Conservation (phyloP, 2,329 filamentous ascomycete genomes). For the Oidium heveae region DNA sequence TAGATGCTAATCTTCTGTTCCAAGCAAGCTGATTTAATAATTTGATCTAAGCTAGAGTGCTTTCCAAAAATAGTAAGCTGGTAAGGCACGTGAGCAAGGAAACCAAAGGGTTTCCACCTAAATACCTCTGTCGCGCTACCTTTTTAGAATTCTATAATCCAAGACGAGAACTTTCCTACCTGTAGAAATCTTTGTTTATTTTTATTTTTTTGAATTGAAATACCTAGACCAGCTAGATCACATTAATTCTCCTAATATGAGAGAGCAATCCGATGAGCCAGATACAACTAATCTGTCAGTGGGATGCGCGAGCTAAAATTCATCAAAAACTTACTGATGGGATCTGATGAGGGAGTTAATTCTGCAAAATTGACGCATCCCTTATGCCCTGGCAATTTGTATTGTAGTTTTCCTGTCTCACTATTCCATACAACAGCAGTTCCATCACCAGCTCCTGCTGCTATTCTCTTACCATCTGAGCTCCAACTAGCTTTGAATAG, state of each 20-base stretch:
- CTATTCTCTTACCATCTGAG: slow-evolving; percentile 59
- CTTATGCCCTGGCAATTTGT: slow-evolving; percentile 88
- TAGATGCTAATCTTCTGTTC: too few species aligned
- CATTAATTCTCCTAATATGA: slow-evolving; percentile 63
- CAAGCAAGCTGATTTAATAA: too few species aligned
- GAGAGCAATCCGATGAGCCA: slow-evolving; percentile 65
- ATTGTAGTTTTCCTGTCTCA: slow-evolving; percentile 67
- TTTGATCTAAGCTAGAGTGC: too few species aligned
- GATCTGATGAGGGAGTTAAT: slow-evolving; percentile 63
- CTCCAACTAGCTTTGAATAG: slow-evolving; percentile 81
- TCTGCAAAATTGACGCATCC: slow-evolving; percentile 88
- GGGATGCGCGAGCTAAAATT: neutral
- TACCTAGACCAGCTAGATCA: slow-evolving; percentile 15
- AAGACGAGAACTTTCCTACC: too few species aligned
- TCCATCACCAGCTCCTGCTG: slow-evolving; percentile 70
- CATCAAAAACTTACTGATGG: slow-evolving; percentile 44
- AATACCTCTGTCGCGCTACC: too few species aligned
- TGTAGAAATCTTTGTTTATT: too few species aligned
- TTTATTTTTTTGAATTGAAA: too few species aligned
- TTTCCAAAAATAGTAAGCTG: too few species aligned
- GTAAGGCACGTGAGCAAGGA: too few species aligned
- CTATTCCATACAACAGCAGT: slow-evolving; percentile 81
- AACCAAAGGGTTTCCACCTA: too few species aligned
- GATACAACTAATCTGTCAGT: slow-evolving; percentile 40
- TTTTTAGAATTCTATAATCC: too few species aligned